phyloP scores from a whole-genome alignment of 768 basidiomycete species.

The Lactifluus echinatus region DNA sequence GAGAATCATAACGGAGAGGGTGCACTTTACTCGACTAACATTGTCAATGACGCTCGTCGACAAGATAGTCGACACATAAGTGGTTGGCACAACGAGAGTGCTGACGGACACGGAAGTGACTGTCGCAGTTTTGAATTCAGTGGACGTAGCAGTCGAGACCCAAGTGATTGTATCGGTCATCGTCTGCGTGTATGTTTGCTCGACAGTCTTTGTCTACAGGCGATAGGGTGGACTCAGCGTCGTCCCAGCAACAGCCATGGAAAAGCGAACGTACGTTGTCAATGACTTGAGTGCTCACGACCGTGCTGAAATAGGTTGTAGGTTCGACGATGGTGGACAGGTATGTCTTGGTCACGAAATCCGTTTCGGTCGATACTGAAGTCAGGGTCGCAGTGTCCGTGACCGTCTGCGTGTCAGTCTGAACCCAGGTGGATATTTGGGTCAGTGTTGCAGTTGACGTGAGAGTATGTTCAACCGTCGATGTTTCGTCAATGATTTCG shows the following conservation, averaged over 20 bases:
- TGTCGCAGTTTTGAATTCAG: conserved; percentile 37
- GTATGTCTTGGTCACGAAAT: conserved; percentile 48
- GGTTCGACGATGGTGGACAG: conserved; percentile 43
- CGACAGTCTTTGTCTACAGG: conserved; percentile 45
- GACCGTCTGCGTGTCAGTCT: conserved; percentile 30
- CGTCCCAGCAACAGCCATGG: not conserved
- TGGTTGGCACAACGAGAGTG: conserved; percentile 49
- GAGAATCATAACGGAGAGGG: not conserved
- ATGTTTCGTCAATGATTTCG: conserved; percentile 44
- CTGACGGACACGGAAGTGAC: conserved; percentile 40
- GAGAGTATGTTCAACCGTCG: conserved; percentile 36
- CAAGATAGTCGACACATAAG: conserved; percentile 44
- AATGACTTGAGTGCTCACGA: conserved; percentile 46
- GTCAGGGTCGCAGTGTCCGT: conserved; percentile 35
- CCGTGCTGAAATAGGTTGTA: conserved; percentile 50
- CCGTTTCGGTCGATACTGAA: conserved; percentile 44
- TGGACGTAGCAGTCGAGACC: conserved; percentile 42
- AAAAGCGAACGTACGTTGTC: conserved; percentile 41
- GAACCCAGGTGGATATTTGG: conserved; percentile 45
- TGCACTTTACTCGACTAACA: conserved; percentile 28
- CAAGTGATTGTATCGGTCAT: conserved; percentile 30
- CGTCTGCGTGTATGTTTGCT: conserved; percentile 34
- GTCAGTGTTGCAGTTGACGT: conserved; percentile 46
- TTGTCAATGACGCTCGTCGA: conserved; percentile 51
- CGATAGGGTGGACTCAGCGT: not conserved